These are phyloP conservation scores for Pythium pyrilobum DNA, from an alignment of 352 stramenopile genomes.

Conservation along the genomic window DNA sequence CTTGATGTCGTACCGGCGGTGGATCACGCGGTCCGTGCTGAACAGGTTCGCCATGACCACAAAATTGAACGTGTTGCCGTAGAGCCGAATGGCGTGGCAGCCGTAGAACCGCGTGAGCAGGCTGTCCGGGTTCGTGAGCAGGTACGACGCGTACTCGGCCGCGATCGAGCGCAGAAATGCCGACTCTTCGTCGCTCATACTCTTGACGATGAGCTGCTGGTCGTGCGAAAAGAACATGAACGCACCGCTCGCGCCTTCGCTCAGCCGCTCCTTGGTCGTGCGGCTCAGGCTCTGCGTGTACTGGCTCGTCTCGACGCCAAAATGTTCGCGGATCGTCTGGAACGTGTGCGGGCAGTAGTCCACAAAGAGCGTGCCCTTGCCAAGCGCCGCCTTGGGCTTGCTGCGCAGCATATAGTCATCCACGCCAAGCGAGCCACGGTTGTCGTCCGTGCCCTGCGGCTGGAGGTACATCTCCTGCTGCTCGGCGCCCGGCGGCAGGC, in stretches of 20 bases:
- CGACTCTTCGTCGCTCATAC: conserved; percentile 86
- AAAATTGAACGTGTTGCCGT: conserved; percentile 89
- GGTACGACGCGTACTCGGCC: conserved; percentile 71
- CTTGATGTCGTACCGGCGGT: conserved; percentile 87
- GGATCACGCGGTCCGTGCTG: conserved; percentile 77
- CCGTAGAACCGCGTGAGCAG: conserved; percentile 81
- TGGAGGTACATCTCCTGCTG: conserved; percentile 79
- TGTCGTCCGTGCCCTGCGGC: conserved; percentile 72
- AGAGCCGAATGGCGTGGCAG: conserved; percentile 79
- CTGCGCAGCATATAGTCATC: conserved; percentile 85
- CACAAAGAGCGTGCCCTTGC: conserved; percentile 83
- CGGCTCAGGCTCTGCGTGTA: conserved; percentile 81
- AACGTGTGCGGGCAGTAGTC: conserved; percentile 85
- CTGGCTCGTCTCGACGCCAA: conserved; percentile 74
- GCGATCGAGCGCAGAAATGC: conserved; percentile 78
- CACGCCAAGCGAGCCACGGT: conserved; percentile 66
- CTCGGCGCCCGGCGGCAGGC: conserved; percentile 54
- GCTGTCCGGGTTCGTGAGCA: conserved; percentile 79
- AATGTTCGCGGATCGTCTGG: conserved; percentile 82
- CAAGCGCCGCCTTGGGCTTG: conserved; percentile 57
- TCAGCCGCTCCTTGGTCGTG: conserved; percentile 82
- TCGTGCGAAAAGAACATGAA: conserved; percentile 91
- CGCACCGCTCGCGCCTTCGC: conserved; percentile 79
- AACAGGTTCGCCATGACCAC: conserved; percentile 88
- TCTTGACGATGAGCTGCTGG: conserved; percentile 87